Conservation (phyloP, 176 grass and related monocot genomes). For the Rhipidocladum racemiflorum region DNA sequence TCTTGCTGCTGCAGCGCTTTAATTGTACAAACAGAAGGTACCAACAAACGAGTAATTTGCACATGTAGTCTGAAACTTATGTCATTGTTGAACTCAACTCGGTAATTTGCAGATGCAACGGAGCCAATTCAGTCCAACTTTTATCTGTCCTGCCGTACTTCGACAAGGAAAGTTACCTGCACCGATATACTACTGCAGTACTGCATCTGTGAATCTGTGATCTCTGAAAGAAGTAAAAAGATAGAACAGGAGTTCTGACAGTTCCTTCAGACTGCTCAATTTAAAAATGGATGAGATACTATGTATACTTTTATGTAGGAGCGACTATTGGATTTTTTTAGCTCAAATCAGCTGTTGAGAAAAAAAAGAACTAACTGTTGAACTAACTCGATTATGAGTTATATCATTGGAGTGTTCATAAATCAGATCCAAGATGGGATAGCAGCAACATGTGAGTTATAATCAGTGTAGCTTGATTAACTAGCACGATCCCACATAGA, state of each 20-base stretch:
- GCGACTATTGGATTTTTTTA: background rate
- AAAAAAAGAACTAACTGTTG: background rate
- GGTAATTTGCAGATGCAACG: background rate
- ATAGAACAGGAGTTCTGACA: background rate
- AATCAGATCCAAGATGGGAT: background rate
- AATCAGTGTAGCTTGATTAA: background rate
- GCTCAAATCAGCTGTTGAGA: background rate
- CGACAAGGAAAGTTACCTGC: background rate
- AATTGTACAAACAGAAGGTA: slow-evolving; percentile 31
- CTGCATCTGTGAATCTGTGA: background rate
- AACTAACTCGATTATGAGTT: background rate
- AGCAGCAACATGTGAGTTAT: background rate
- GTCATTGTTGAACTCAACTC: background rate
- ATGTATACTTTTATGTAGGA: background rate
- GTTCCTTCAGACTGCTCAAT: background rate
- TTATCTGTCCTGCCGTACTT: background rate
- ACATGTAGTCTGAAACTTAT: slow-evolving; percentile 26
- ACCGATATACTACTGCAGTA: background rate
- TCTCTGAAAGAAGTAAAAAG: background rate
- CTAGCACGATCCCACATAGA: background rate
- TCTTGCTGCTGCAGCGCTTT: slow-evolving; percentile 9
- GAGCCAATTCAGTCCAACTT: slow-evolving; percentile 19
- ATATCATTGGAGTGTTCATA: background rate
- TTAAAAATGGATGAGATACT: background rate
- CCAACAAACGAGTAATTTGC: slow-evolving; percentile 42